Base-by-base conservation (phyloP, 2,329 filamentous ascomycete genomes). In the Zymoseptoria crescenta region DNA sequence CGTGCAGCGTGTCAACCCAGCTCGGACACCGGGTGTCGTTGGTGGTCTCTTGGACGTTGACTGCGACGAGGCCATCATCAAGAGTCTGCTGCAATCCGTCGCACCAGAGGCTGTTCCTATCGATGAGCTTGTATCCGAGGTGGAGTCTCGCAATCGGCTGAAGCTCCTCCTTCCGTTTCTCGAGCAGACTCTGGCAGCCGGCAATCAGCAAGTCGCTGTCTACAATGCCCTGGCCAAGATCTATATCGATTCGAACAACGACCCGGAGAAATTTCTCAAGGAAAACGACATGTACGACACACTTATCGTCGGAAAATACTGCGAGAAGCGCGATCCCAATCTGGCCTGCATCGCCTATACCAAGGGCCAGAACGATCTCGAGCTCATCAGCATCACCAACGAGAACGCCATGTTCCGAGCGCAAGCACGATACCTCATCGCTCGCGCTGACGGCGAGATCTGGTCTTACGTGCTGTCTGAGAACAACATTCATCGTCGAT, bases 371-470 rank as follows among this genome's bases (percentile, higher is more conserved):
- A 99, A 99, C 66, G 94, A 99, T 70, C 78, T 99, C 30, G 95
- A 99, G 77, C 83, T 99, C 58, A 93, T 99, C 76, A 94, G 89
- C 75, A 93, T 99, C 71, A 97, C 94, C 71, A 99, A 97, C 69
- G 95, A 99, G 77, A 99, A 99, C 78, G 87, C 90, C n/a, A 99
- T 99, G 94, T 99, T 96, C 83, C 88, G 92, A 69, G 89, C 89
- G n/a, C 94, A 99, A 76, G 93, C 92, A 59, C 88, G 94, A 45
- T 99, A 99, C 75, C 82, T 99, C 24, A 80, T 99, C 56, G 92
- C 96, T 70, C 87, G 94, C 65, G 88, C 89, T 45, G 94, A 99
- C 70, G 74, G 80, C 2, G 94, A 99, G 74, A 85, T 99, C 53
- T 99, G 95, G 95, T 81, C 83, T 56, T 99, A 96, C 72, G 94